Percentiles rank a stretch among this genome's conserved stretches.
Evolutionary conservation across 176 grass and related monocot species (phyloP).

Genomic region (Hordeum marinum): DNA sequence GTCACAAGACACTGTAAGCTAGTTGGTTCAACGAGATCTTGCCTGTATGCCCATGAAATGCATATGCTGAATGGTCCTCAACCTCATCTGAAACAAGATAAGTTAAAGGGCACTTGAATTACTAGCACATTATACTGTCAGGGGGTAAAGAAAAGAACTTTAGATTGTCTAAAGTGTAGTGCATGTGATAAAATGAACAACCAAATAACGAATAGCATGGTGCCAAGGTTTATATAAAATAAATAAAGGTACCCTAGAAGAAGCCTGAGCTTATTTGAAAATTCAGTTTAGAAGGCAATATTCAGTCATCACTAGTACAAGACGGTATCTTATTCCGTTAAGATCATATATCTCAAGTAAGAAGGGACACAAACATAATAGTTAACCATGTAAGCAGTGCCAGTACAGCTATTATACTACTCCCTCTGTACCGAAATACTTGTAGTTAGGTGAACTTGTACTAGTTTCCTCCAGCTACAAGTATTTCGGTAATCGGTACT

Average conservation of each 20-base stretch:
- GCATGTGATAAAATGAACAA: background rate
- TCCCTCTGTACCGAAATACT: too few relatives aligned
- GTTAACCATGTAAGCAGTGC: background rate
- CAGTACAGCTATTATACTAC: background rate
- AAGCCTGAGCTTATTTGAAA: background rate
- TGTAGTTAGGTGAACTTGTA: too few relatives aligned
- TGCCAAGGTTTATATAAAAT: background rate
- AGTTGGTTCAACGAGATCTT: background rate
- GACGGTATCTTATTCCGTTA: background rate
- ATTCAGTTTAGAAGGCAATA: background rate
- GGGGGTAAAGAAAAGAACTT: background rate
- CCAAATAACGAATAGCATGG: background rate
- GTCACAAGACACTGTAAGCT: background rate
- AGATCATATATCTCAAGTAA: background rate
- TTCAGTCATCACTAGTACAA: background rate
- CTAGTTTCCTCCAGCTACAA: too few relatives aligned
- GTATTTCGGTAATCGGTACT: too few relatives aligned
- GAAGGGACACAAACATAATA: background rate
- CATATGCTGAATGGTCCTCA: slow-evolving; percentile 34
- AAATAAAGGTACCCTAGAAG: background rate
- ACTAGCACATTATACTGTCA: background rate
- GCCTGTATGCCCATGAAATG: slow-evolving; percentile 48
- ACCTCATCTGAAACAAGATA: slow-evolving; percentile 10
- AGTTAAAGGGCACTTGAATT: slow-evolving; percentile 1
- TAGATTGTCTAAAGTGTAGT: background rate